Evolutionary conservation across 2,329 filamentous ascomycete species (phyloP).

Genomic region (Ascochyta fabae): DNA sequence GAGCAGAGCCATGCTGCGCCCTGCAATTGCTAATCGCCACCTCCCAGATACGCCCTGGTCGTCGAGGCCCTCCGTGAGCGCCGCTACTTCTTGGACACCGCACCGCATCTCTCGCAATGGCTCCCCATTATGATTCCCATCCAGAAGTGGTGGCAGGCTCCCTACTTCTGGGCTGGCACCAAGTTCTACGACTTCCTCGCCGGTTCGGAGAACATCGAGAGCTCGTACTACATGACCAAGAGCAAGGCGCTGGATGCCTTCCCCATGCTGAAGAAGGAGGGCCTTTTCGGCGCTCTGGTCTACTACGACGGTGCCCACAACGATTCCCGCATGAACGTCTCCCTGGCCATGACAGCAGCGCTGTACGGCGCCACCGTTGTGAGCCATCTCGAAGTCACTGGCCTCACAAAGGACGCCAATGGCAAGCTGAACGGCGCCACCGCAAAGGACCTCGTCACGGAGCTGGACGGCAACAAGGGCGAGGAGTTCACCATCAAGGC

Average conservation of each 20-base stretch:
- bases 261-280: slow-evolving; percentile 83
- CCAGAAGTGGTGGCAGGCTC: slow-evolving; percentile 83
- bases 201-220: slow-evolving; percentile 85
- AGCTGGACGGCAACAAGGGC: slow-evolving; percentile 66
- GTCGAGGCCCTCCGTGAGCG: slow-evolving; percentile 82
- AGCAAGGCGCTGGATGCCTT: slow-evolving; percentile 87
- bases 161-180: slow-evolving; percentile 78
- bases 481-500: slow-evolving; percentile 75
- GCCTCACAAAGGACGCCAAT: slow-evolving; percentile 73
- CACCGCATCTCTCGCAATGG: slow-evolving; percentile 80
- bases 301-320: slow-evolving; percentile 94
- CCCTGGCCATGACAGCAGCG: slow-evolving; percentile 86
- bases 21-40: slow-evolving; percentile 11
- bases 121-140: slow-evolving; percentile 84
- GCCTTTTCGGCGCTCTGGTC: slow-evolving; percentile 80
- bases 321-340: slow-evolving; percentile 91
- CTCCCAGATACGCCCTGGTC: slow-evolving; percentile 68
- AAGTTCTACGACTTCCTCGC: slow-evolving; percentile 87
- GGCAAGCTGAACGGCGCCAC: slow-evolving; percentile 77
- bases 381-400: slow-evolving; percentile 82
- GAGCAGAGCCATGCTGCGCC: slow-evolving; percentile 15
- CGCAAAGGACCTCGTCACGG: slow-evolving; percentile 73
- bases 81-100: slow-evolving; percentile 82
- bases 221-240: slow-evolving; percentile 84
- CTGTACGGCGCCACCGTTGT: slow-evolving; percentile 82